These are phyloP conservation scores for Penicillium maclennaniae DNA, from an alignment of 495 filamentous ascomycete genomes.

Conservation along the genomic window DNA sequence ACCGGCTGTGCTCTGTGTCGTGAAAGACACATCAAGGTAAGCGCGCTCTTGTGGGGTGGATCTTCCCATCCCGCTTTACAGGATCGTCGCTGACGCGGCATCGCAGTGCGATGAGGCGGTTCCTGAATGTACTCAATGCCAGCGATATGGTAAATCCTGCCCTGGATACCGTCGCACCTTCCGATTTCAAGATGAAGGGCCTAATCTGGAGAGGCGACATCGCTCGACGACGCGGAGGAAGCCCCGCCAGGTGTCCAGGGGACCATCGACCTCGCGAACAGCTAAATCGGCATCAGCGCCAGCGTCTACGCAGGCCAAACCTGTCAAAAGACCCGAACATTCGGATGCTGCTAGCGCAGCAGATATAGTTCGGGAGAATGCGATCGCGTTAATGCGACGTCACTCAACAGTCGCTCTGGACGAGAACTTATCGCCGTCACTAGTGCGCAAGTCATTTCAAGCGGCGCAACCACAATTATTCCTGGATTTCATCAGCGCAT, in stretches of 20 bases:
- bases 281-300: neutral
- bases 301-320: slow-evolving; percentile 7
- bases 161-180: slow-evolving; percentile 35
- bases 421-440: slow-evolving; percentile 20
- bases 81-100: neutral
- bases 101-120: slow-evolving; percentile 33
- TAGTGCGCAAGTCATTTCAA: slow-evolving; percentile 23
- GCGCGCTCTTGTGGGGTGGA: neutral
- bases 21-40: slow-evolving; percentile 36
- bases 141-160: slow-evolving; percentile 33
- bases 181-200: slow-evolving; percentile 37
- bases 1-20: slow-evolving; percentile 37
- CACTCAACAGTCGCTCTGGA: slow-evolving; percentile 17
- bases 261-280: slow-evolving; percentile 1
- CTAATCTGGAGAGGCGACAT: slow-evolving; percentile 27
- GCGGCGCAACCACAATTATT: slow-evolving; percentile 26
- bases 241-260: slow-evolving; percentile 4
- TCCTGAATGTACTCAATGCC: slow-evolving; percentile 34
- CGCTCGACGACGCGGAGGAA: slow-evolving; percentile 12
- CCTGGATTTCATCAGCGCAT: slow-evolving; percentile 27
- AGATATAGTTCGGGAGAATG: slow-evolving; percentile 19
- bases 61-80: neutral
- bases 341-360: slow-evolving; percentile 12
- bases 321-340: neutral
- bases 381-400: slow-evolving; percentile 26